Base-by-base conservation (phyloP, 208 protist species). In the Kentomonas sorsogonicus region DNA sequence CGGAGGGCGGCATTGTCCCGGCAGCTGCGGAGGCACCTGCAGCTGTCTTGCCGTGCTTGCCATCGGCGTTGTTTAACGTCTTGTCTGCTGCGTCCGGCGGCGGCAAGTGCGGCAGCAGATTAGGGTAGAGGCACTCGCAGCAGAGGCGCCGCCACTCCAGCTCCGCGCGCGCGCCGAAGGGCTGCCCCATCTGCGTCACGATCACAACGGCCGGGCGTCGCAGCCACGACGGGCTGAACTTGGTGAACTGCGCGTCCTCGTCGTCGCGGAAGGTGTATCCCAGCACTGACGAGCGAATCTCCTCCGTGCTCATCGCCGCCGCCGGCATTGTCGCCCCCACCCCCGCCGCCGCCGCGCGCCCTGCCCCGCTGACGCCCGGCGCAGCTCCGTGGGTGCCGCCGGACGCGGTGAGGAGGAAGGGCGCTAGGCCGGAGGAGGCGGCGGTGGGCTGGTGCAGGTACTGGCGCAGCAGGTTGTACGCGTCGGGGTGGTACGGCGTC, bases 141-240 rank as follows among this genome's bases (percentile, higher is more conserved):
- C 81, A 77, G 20, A 94, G 66, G 22, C 64, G 69, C 2, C 87
- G 66, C 87, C 87, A 94, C 43, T 81, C 79, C 18, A 53, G 44
- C 44, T 94, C 83, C 2, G 81, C 83, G 26, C 83, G 70, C 1
- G 75, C 76, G 25, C 87, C 83, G 53, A 88, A 81, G 62, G 83
- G 84, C 56, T 94, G 87, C 1, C 87, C 87, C 0, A 91, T 61
- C 61, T 94, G 87, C 20, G 87, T 81, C 55, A 77, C 88, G 53
- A 94, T 91, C 41, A 94, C 69, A 15, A 94, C 73, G 0, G 83
- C 74, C 25, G 87, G 87, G n/a, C 78, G 66, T 4, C 74, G 72
- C 55, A 93, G 90, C 16, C 68, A 67, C 3, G 64, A 63, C 13
- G 74, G 63, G 18, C 66, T 69, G 34, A 93, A 63, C 4, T 63